Conservation (phyloP, 1,284 basidiomycete species). For the Cryptococcus neoformans region DNA sequence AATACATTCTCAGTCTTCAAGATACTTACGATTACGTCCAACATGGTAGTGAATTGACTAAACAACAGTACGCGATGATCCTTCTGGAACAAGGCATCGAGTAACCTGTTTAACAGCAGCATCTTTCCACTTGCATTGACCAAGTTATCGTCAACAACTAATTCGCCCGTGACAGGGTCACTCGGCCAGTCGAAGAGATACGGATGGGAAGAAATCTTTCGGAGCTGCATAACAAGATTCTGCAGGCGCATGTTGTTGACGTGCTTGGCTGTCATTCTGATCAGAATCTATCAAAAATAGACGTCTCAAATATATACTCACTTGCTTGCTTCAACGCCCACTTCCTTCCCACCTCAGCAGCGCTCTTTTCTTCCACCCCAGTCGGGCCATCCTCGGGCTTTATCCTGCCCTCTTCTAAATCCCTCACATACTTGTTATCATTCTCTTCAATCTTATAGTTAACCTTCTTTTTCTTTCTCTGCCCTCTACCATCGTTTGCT, state of each 20-base stretch:
- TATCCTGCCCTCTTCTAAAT: conserved; percentile 55
- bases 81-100: conserved; percentile 75
- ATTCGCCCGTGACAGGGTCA: conserved; percentile 52
- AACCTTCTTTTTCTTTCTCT: conserved; percentile 51
- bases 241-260: conserved; percentile 90
- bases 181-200: conserved; percentile 88
- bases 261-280: conserved; percentile 59
- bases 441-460: conserved; percentile 58
- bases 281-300: background rate
- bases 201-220: conserved; percentile 89
- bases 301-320: conserved; percentile 46
- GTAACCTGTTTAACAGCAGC: conserved; percentile 85
- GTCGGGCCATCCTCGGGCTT: conserved; percentile 39
- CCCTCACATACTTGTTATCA: conserved; percentile 67
- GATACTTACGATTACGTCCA: conserved; percentile 76
- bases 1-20: background rate
- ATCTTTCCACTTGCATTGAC: conserved; percentile 91
- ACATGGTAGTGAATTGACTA: conserved; percentile 91
- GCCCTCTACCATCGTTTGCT: conserved; percentile 29
- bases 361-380: conserved; percentile 46
- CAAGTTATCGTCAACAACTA: conserved; percentile 62
- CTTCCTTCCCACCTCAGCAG: conserved; percentile 56
- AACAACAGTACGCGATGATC: conserved; percentile 92
- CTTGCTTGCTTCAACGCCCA: conserved; percentile 61
- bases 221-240: conserved; percentile 92